phyloP scores from a whole-genome alignment of 2,329 filamentous ascomycete genomes.

The Sarocladium strictum region DNA sequence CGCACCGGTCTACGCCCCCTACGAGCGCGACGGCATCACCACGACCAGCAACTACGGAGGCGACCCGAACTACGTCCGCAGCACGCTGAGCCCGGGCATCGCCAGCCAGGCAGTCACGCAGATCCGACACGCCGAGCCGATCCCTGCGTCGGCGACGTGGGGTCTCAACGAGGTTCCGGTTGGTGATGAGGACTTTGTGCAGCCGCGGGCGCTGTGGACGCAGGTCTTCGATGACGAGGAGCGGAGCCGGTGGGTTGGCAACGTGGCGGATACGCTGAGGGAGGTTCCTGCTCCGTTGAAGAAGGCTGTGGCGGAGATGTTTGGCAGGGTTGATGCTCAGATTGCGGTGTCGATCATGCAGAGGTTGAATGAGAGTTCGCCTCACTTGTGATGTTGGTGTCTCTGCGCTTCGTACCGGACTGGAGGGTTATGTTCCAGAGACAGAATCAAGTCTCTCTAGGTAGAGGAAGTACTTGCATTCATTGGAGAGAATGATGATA shows the following conservation, averaged over 20 bases:
- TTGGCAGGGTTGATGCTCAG: neutral
- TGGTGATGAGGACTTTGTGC: neutral
- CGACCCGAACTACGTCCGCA: constrained; percentile 18
- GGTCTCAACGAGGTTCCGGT: neutral
- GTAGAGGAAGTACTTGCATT: neutral
- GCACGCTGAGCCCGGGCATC: neutral
- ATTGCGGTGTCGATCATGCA: neutral
- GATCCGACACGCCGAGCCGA: neutral
- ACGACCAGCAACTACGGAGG: constrained; percentile 19
- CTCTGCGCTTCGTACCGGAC: too few relatives aligned
- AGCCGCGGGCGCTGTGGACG: neutral
- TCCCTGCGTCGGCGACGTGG: neutral
- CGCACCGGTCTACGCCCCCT: constrained; percentile 15
- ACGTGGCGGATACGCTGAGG: neutral
- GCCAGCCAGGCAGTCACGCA: neutral
- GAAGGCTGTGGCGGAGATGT: neutral
- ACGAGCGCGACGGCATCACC: constrained; percentile 19
- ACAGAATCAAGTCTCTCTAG: too few relatives aligned
- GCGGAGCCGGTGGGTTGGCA: neutral
- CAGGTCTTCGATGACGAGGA: neutral
- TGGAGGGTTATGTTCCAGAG: too few relatives aligned
- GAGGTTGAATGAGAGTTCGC: neutral
- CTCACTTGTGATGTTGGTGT: neutral
- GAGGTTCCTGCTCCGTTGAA: neutral
- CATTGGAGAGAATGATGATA: too few relatives aligned